Evolutionary conservation across 176 grass and related monocot genomes (phyloP), one percentile per base, ranked within the genome.

Genomic region (Guadua angustifolia): DNA sequence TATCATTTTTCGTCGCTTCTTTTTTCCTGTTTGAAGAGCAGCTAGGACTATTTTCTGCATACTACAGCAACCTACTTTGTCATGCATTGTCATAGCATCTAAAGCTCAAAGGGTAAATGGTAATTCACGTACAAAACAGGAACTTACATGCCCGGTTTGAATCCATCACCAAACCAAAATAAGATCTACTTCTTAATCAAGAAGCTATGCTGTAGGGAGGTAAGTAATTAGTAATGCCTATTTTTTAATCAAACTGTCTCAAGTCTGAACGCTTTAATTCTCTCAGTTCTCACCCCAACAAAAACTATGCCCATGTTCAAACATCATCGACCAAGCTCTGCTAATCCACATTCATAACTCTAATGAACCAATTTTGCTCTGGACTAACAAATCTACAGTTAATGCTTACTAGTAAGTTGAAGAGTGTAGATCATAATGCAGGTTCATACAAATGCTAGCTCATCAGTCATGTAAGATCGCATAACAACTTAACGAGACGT

Each of bases 391-490:
- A 11, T 69, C 19, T 3, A 50, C 1, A 17, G 1, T 26, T 65
- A 65, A 52, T 71, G 26, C 5, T 46, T 85, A 47, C 46, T 13
- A 43, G 46, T 35, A 78, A 25, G 40, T 69, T 77, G 19, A 59
- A 43, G 69, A 78, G 1, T 38, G 56, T 59, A n/a, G 5, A 85
- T 12, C 11, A 11, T 60, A 74, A 50, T 16, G 0, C 67, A 71
- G 58, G n/a, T 60, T 8, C 39, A 60, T 22, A 22, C 26, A 77
- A 56, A 58, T 35, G 14, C 16, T 18, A 6, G 12, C 6, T 8
- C 53, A 57, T 57, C 50, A 32, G 12, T 73, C 14, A 64, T 33
- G 42, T 14, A 42, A 70, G 68, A 1, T 17, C 15, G 1, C 26
- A 64, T 7, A 35, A 64, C 22, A 8, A 22, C 26, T 33, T 7